phyloP scores from a whole-genome alignment of 2,329 filamentous ascomycete genomes.

The Zasmidium citrigriseum region DNA sequence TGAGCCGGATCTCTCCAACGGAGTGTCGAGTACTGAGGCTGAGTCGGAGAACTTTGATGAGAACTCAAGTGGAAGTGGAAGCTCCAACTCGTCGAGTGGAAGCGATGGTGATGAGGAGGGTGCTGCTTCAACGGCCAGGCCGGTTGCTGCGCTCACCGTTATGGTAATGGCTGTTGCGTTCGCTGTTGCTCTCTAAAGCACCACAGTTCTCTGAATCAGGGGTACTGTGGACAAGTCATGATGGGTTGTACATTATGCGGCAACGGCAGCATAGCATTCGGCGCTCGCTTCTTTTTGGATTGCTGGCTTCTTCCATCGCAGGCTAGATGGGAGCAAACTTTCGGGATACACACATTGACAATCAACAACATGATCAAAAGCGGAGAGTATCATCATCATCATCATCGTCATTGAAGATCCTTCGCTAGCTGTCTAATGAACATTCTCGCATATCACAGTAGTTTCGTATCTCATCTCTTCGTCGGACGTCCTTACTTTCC shows the following conservation, averaged over 20 bases:
- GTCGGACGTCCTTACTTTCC: not conserved
- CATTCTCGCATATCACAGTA: not conserved
- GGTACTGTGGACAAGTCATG: not conserved
- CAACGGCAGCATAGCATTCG: not conserved
- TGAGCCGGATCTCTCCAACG: slow-evolving; percentile 42
- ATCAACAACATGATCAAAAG: no score
- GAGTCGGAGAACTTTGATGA: slow-evolving; percentile 18
- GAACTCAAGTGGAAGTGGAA: slow-evolving; percentile 11
- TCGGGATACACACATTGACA: no score
- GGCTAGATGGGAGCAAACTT: not conserved
- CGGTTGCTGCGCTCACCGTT: slow-evolving; percentile 38
- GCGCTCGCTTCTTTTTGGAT: not conserved
- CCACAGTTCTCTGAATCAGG: not conserved
- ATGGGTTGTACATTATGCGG: not conserved
- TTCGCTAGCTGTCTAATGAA: not conserved
- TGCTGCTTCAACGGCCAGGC: slow-evolving; percentile 37
- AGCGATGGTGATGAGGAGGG: slow-evolving; percentile 25
- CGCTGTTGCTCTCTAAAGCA: not conserved
- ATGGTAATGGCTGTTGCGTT: slow-evolving; percentile 11
- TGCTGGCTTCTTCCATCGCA: not conserved
- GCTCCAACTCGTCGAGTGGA: slow-evolving; percentile 9
- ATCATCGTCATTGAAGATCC: no score
- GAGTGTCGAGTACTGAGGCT: slow-evolving; percentile 20
- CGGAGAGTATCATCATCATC: no score
- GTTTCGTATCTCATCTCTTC: not conserved